Evolutionary conservation across 257 asterid genomes (phyloP).

Genomic region (Solanum bukasovii): DNA sequence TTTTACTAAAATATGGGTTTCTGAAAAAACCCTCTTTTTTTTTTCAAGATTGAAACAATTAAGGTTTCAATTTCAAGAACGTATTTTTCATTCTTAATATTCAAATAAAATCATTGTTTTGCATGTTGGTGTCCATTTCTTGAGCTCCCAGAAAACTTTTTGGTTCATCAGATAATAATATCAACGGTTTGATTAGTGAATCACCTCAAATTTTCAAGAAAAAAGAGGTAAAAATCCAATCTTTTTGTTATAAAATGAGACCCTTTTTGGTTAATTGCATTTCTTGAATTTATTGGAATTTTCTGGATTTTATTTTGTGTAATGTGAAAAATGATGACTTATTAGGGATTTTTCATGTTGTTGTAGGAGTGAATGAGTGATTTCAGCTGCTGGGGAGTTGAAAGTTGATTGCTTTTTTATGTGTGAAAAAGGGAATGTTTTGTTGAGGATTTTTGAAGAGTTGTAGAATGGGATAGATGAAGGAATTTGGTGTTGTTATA

Average conservation of each 20-base stretch:
- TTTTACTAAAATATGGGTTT: not conserved
- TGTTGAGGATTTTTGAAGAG: not conserved
- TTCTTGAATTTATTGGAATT: not conserved
- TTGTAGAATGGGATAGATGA: conserved; percentile 34
- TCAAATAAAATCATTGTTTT: conserved; percentile 2
- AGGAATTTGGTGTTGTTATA: conserved; percentile 8
- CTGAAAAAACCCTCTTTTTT: not conserved
- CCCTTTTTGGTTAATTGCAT: not conserved
- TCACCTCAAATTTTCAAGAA: not conserved
- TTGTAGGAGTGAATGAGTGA: not conserved
- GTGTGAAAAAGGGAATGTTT: not conserved
- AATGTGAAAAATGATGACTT: not conserved
- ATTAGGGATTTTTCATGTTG: not conserved
- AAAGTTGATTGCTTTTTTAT: conserved; percentile 2
- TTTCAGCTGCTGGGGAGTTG: not conserved
- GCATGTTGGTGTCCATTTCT: conserved; percentile 25
- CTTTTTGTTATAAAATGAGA: not conserved
- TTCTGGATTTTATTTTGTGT: not conserved
- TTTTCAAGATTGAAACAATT: not conserved
- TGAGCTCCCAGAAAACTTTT: not conserved
- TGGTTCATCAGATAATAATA: not conserved
- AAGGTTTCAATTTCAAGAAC: not conserved
- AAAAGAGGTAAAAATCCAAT: not conserved
- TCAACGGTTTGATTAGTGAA: not conserved
- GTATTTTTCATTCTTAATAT: not conserved